Evolutionary conservation across 139 green algal species (phyloP), one percentile per base, ranked within the genome.

Genomic region (Closterium sp.): DNA sequence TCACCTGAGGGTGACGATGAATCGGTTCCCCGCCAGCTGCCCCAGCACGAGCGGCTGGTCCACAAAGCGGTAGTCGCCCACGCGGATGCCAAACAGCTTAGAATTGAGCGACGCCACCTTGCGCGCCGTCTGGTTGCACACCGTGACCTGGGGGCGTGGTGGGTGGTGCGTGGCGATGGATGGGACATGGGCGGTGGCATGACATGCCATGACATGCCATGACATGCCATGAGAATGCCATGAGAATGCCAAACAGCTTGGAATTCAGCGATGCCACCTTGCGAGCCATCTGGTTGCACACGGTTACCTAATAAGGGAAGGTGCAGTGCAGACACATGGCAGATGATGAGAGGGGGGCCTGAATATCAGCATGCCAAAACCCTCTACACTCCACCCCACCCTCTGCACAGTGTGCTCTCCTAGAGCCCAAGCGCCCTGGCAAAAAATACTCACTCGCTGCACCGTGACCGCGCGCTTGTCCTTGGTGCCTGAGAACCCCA

Each of bases 381-480:
- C 23, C 43, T 16, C 43, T 1, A 23, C 2, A 10, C 38, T 19
- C 38, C 38, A 66, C 38, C 38, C 38, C 12, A 8, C 38, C 1
- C 43, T 9, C 9, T 9, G 43, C 43, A 69, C 43, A 12, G 55
- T 76, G 12, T 76, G 55, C 16, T 76, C 16, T 19, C 55, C 0
- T 16, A 76, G 55, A 76, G 25, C 0, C 55, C 55, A 16, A 76
- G 55, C 55, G 55, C 12, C 55, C 12, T 28, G 55, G 55, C n/a
- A n/a, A n/a, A 84, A n/a, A n/a, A n/a, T 21, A 76, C 86, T 23
- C 28, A 89, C 96, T 16, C 93, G 95, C 94, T 99, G 95, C 5
- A 90, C 88, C 0, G 97, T 99, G 3, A 98, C 93, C 1, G 95
- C 98, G 0, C 98, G 94, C 95, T 98, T 99, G 95, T 99, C 98